Conservation (phyloP, 2,329 filamentous ascomycete species). For the Aplosporella prunicola region DNA sequence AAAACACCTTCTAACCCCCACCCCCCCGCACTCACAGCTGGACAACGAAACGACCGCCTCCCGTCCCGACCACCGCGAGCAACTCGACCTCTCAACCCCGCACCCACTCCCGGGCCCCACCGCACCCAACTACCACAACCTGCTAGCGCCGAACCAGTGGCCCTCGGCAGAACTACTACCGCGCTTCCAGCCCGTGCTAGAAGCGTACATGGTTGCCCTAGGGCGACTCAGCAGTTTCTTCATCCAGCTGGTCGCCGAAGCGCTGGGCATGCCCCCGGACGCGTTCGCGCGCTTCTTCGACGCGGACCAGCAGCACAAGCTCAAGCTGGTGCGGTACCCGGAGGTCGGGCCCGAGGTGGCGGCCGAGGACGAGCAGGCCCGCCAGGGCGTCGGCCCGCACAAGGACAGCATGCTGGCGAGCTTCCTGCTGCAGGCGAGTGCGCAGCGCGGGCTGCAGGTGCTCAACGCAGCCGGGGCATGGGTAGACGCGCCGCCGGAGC, state of each 20-base stretch:
- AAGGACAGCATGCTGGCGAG: constrained; percentile 78
- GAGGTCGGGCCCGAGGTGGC: constrained; percentile 41
- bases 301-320: constrained; percentile 62
- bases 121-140: constrained; percentile 63
- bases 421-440: constrained; percentile 70
- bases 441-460: constrained; percentile 70
- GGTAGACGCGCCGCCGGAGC: constrained; percentile 71
- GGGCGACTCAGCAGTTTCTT: constrained; percentile 61
- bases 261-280: constrained; percentile 58
- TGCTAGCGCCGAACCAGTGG: constrained; percentile 73
- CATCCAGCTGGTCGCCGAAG: constrained; percentile 72
- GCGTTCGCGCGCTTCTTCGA: constrained; percentile 78
- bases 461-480: constrained; percentile 70
- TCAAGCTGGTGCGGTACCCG: constrained; percentile 84
- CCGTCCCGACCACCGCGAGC: constrained; percentile 69
- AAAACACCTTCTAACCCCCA: not conserved
- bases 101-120: constrained; percentile 54
- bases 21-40: constrained; percentile 29
- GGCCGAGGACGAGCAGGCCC: constrained; percentile 42
- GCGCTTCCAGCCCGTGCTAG: constrained; percentile 56
- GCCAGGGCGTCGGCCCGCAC: constrained; percentile 63
- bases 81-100: constrained; percentile 77
- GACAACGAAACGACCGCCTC: constrained; percentile 60
- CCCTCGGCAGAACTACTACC: constrained; percentile 56
- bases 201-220: constrained; percentile 71